phyloP scores from a whole-genome alignment of 2,329 filamentous ascomycete genomes.

The Elsinoe australis region DNA sequence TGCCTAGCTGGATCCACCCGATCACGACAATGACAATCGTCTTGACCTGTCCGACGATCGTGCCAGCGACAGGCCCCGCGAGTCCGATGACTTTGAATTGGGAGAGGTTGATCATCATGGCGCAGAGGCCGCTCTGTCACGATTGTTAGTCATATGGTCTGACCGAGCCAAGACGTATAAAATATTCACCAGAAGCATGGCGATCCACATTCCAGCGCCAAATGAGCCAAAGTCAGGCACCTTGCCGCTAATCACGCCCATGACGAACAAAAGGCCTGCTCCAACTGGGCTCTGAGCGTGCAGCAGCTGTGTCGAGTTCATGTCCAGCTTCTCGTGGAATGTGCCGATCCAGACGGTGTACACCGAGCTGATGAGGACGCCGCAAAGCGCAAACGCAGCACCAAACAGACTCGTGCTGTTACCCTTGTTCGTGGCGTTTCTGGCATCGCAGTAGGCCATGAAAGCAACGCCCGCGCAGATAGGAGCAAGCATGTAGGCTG shows the following conservation, averaged over 20 bases:
- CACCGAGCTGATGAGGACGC: constrained; percentile 58
- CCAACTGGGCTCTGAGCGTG: constrained; percentile 61
- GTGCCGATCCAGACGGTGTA: constrained; percentile 63
- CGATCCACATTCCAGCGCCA: constrained; percentile 28
- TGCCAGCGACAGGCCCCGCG: constrained; percentile 30
- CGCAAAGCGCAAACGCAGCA: constrained; percentile 55
- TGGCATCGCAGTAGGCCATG: constrained; percentile 62
- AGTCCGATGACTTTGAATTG: constrained; percentile 32
- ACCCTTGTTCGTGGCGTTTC: constrained; percentile 34
- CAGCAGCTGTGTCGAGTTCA: constrained; percentile 62
- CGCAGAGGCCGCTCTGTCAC: constrained; percentile 55
- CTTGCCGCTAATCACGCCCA: constrained; percentile 59
- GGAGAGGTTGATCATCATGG: constrained; percentile 54
- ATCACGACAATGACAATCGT: constrained; percentile 29
- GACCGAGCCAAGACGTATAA: too few relatives aligned
- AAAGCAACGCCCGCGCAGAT: constrained; percentile 58
- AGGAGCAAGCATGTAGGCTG: constrained; percentile 49
- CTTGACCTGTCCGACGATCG: constrained; percentile 32
- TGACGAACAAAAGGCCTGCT: constrained; percentile 55
- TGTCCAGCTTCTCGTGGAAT: constrained; percentile 58
- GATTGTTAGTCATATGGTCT: too few relatives aligned
- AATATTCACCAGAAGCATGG: constrained; percentile 49
- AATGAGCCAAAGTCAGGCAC: constrained; percentile 52
- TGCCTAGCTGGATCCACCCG: constrained; percentile 27
- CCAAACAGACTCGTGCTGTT: constrained; percentile 52